These are phyloP conservation scores for Adenanthera pavonina DNA, from an alignment of 306 rosid species.

Conservation along the genomic window DNA sequence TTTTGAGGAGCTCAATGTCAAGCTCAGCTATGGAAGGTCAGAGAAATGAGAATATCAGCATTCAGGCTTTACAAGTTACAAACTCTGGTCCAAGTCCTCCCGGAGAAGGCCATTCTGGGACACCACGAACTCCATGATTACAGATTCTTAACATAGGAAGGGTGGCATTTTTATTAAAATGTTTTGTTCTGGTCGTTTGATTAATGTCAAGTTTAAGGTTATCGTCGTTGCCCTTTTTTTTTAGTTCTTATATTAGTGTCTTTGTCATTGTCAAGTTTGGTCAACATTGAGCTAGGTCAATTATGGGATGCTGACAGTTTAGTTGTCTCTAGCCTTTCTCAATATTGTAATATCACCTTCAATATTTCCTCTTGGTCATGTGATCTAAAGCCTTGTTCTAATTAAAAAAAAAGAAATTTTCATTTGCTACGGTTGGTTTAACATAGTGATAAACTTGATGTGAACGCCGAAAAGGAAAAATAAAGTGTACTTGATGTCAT, in stretches of 20 bases:
- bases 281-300: neutral
- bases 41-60: neutral
- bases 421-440: neutral
- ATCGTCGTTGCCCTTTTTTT: neutral
- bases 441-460: too few relatives aligned
- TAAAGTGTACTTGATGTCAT: too few relatives aligned
- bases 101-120: slow-evolving; percentile 46
- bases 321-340: neutral
- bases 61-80: neutral
- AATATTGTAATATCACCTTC: neutral
- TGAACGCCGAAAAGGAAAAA: too few relatives aligned
- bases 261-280: neutral
- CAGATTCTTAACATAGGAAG: neutral
- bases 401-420: neutral
- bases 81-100: slow-evolving; percentile 52
- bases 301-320: neutral
- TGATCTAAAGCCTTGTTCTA: neutral
- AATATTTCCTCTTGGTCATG: neutral
- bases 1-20: slow-evolving; percentile 11
- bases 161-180: neutral
- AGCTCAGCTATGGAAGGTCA: slow-evolving; percentile 18
- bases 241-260: neutral
- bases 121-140: slow-evolving; percentile 6
- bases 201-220: neutral
- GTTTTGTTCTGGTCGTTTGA: neutral